A percentile compares a stretch with the other conserved stretches of the same genome.
These are phyloP conservation scores for Mortierella sp. DNA, from an alignment of 371 early-diverging fungal genomes.

Conservation along the genomic window DNA sequence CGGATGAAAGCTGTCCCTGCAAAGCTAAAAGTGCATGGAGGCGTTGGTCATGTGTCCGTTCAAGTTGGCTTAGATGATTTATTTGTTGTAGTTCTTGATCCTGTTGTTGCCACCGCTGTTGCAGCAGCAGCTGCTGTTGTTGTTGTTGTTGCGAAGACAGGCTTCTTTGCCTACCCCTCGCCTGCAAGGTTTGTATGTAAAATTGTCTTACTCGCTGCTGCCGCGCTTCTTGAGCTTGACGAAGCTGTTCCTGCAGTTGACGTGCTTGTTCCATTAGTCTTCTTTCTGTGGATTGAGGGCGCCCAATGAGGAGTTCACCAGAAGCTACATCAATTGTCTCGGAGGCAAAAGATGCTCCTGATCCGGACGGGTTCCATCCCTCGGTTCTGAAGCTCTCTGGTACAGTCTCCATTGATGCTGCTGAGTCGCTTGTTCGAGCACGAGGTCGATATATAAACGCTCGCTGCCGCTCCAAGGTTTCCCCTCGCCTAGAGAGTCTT, in stretches of 20 bases:
- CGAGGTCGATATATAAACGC: slow-evolving; percentile 25
- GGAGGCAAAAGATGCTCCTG: background rate
- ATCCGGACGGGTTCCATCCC: background rate
- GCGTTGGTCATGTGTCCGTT: slow-evolving; percentile 12
- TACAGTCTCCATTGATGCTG: slow-evolving; percentile 19
- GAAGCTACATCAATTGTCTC: slow-evolving; percentile 1
- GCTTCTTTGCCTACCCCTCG: slow-evolving; percentile 16
- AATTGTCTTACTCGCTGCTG: slow-evolving; percentile 28
- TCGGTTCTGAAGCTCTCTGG: slow-evolving; percentile 25
- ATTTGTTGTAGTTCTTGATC: slow-evolving; percentile 5
- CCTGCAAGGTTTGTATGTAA: slow-evolving; percentile 27
- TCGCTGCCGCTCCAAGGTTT: slow-evolving; percentile 24
- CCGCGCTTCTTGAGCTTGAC: slow-evolving; percentile 30
- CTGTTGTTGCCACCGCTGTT: slow-evolving; percentile 14
- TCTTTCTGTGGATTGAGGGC: slow-evolving; percentile 3
- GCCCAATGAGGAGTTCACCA: background rate
- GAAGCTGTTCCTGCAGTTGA: slow-evolving; percentile 12
- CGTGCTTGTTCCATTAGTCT: slow-evolving; percentile 1
- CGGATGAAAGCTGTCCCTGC: slow-evolving; percentile 17
- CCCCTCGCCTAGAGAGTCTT: slow-evolving; percentile 13
- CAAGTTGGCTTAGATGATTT: background rate
- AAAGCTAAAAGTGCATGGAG: slow-evolving; percentile 11
- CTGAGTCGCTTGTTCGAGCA: background rate
- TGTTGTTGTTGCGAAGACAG: slow-evolving; percentile 12
- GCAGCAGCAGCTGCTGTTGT: too few relatives aligned